phyloP scores from a whole-genome alignment of 2,329 filamentous ascomycete genomes.

The Aureobasidium pullulans region DNA sequence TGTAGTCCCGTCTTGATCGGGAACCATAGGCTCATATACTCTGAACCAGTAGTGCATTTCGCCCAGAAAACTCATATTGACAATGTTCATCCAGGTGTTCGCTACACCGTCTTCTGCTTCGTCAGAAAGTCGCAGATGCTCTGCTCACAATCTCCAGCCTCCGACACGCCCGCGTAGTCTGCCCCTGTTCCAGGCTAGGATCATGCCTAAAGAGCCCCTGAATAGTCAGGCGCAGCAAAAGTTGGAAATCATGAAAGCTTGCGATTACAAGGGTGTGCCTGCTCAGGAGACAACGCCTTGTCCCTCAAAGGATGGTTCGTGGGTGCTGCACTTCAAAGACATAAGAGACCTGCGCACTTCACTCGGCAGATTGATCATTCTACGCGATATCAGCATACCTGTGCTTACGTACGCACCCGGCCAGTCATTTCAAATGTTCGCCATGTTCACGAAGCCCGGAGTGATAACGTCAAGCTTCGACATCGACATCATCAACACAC shows the following conservation, averaged over 20 bases:
- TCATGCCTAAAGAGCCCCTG: not conserved
- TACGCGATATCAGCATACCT: not conserved
- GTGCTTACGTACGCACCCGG: not conserved
- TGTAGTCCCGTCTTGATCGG: too few relatives aligned
- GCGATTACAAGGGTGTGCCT: not conserved
- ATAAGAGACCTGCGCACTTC: not conserved
- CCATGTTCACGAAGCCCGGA: not conserved
- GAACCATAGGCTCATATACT: too few relatives aligned
- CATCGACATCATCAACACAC: not conserved
- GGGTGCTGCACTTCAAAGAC: not conserved
- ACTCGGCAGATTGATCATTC: not conserved
- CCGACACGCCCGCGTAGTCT: constrained; percentile 1
- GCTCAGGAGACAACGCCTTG: not conserved
- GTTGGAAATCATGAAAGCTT: not conserved
- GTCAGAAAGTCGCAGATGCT: not conserved
- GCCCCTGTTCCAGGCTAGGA: constrained; percentile 1
- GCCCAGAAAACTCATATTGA: too few relatives aligned
- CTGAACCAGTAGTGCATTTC: too few relatives aligned
- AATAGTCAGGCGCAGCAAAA: not conserved
- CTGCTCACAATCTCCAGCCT: not conserved
- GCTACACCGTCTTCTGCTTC: not conserved
- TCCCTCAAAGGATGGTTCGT: not conserved
- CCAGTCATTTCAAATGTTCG: not conserved
- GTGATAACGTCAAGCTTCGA: not conserved
- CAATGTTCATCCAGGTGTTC: not conserved